phyloP scores from a whole-genome alignment of 1,284 basidiomycete genomes.

The Heimioporus punctisporus region DNA sequence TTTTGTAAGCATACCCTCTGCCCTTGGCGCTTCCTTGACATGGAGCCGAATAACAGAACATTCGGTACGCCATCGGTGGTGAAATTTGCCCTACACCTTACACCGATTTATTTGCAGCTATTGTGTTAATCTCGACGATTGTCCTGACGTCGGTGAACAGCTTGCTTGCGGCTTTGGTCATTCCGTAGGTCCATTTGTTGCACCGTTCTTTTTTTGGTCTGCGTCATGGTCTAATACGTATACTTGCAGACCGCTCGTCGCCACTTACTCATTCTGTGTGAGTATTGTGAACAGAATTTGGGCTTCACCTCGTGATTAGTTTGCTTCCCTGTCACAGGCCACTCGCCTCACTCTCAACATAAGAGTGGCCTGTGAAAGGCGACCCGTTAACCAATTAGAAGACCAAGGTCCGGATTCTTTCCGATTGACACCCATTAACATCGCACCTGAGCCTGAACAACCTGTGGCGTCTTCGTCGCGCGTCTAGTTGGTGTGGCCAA shows the following conservation, averaged over 20 bases:
- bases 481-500: too few relatives aligned
- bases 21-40: neutral
- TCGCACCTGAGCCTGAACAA: constrained; percentile 1
- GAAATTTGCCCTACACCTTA: neutral
- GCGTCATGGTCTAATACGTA: constrained; percentile 6
- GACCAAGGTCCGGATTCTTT: constrained; percentile 6
- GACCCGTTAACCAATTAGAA: constrained; percentile 5
- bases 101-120: neutral
- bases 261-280: constrained; percentile 23
- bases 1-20: constrained; percentile 14
- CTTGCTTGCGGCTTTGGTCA: constrained; percentile 9
- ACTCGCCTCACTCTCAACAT: constrained; percentile 26
- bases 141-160: constrained; percentile 15
- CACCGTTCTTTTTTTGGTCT: neutral
- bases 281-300: neutral
- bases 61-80: constrained; percentile 12
- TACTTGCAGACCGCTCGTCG: constrained; percentile 11
- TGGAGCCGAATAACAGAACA: constrained; percentile 6
- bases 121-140: constrained; percentile 17
- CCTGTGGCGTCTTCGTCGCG: constrained; percentile 13
- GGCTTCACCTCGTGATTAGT: neutral
- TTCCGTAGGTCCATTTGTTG: constrained; percentile 12
- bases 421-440: neutral
- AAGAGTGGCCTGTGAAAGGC: constrained; percentile 6
- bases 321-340: constrained; percentile 11